Evolutionary conservation across 331 rosid species (phyloP).

Genomic region (Phaseolus coccineus): DNA sequence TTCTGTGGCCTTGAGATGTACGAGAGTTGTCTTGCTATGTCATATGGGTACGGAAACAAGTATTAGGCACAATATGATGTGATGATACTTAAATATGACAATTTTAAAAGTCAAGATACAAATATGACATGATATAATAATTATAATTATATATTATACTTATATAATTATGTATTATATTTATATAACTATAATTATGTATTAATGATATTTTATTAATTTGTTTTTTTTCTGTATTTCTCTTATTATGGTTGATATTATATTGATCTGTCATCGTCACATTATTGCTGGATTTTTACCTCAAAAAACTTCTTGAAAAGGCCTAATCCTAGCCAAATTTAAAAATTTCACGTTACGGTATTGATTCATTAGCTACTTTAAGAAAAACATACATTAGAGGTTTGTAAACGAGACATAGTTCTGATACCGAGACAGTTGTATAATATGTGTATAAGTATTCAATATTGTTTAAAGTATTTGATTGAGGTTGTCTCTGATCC

Average conservation of each 20-base stretch:
- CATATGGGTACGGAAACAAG: too few relatives aligned
- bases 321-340: not conserved
- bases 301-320: not conserved
- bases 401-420: not conserved
- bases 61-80: too few relatives aligned
- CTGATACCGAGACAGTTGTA: not conserved
- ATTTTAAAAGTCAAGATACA: too few relatives aligned
- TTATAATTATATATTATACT: too few relatives aligned
- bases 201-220: not conserved
- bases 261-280: not conserved
- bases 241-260: not conserved
- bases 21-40: too few relatives aligned
- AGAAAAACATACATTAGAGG: not conserved
- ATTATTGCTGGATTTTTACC: not conserved
- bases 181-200: too few relatives aligned
- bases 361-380: not conserved
- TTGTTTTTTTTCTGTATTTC: not conserved
- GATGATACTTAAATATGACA: too few relatives aligned
- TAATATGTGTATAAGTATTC: not conserved
- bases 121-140: too few relatives aligned
- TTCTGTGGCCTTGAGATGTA: too few relatives aligned
- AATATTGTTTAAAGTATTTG: not conserved
- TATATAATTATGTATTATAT: too few relatives aligned
- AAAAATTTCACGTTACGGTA: not conserved
- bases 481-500: not conserved